These are phyloP conservation scores for Lagenidium giganteum DNA, from an alignment of 352 stramenopile genomes.

Conservation along the genomic window DNA sequence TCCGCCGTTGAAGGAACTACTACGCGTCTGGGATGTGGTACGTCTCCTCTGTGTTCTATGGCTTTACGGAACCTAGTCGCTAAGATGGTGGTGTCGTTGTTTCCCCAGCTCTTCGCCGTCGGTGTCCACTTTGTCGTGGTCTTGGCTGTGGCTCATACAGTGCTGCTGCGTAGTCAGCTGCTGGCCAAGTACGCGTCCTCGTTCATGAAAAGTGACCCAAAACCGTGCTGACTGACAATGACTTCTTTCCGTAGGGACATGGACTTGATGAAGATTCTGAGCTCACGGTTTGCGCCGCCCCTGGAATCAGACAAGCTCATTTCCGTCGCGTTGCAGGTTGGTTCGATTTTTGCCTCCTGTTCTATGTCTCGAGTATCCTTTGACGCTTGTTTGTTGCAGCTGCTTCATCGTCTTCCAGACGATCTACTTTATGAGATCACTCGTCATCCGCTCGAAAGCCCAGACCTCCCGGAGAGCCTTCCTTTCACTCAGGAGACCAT, in stretches of 20 bases:
- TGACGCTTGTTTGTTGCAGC: conserved; percentile 15
- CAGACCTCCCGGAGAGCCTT: conserved; percentile 47
- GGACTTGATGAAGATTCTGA: conserved; percentile 88
- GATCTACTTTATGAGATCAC: conserved; percentile 85
- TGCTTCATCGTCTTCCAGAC: conserved; percentile 83
- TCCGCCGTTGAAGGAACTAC: conserved; percentile 79
- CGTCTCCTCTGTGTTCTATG: conserved; percentile 2
- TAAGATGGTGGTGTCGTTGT: background rate
- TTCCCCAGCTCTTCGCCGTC: conserved; percentile 80
- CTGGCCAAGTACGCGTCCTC: conserved; percentile 51
- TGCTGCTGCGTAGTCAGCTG: conserved; percentile 81
- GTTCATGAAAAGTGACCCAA: no score
- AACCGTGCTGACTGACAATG: background rate
- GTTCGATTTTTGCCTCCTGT: background rate
- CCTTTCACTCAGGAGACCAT: conserved; percentile 51
- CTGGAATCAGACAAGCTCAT: conserved; percentile 82
- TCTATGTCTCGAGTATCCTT: no score
- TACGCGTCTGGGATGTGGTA: conserved; percentile 90
- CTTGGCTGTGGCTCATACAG: conserved; percentile 83
- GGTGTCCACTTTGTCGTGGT: conserved; percentile 90
- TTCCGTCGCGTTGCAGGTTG: conserved; percentile 72
- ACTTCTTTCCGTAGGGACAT: conserved; percentile 46
- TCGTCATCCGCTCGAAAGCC: conserved; percentile 72
- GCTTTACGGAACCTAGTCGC: background rate
- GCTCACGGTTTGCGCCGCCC: conserved; percentile 71